A percentile compares a stretch with the other conserved stretches of the same genome.
Evolutionary conservation across 108 stramenopile species (phyloP).

Genomic region (Skeletonema costatum): DNA sequence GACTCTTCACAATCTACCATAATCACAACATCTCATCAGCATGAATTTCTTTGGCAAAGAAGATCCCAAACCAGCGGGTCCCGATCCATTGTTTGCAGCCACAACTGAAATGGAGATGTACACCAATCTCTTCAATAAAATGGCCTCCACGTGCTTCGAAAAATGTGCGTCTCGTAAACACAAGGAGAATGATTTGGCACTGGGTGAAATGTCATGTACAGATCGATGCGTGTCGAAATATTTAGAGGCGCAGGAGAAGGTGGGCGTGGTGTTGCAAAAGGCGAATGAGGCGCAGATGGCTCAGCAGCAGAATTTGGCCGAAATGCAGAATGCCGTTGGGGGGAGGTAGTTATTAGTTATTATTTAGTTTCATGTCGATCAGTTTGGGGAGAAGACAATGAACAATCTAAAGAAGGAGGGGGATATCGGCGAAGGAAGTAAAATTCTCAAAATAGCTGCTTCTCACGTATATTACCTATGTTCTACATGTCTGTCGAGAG

Average conservation of each 20-base stretch:
- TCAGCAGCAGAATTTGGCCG: conserved; percentile 70
- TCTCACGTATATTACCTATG: too few species aligned
- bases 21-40: neutral
- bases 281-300: conserved; percentile 80
- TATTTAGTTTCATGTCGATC: neutral
- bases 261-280: conserved; percentile 84
- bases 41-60: conserved; percentile 76
- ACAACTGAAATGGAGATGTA: conserved; percentile 98
- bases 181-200: conserved; percentile 85
- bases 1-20: too few species aligned
- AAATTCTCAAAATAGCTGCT: neutral
- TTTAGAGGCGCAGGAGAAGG: conserved; percentile 90
- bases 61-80: conserved; percentile 65
- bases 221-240: conserved; percentile 97
- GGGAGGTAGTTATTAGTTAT: conserved; percentile 32
- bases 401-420: neutral
- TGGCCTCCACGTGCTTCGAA: conserved; percentile 86
- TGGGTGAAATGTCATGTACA: conserved; percentile 96
- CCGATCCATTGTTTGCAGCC: conserved; percentile 88
- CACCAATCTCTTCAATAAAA: conserved; percentile 95
- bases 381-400: neutral
- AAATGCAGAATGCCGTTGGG: conserved; percentile 77
- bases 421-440: neutral
- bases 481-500: too few species aligned
- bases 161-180: conserved; percentile 92